These are phyloP conservation scores for Rhynchosporium secalis DNA, from an alignment of 2,329 filamentous ascomycete species.

Conservation along the genomic window DNA sequence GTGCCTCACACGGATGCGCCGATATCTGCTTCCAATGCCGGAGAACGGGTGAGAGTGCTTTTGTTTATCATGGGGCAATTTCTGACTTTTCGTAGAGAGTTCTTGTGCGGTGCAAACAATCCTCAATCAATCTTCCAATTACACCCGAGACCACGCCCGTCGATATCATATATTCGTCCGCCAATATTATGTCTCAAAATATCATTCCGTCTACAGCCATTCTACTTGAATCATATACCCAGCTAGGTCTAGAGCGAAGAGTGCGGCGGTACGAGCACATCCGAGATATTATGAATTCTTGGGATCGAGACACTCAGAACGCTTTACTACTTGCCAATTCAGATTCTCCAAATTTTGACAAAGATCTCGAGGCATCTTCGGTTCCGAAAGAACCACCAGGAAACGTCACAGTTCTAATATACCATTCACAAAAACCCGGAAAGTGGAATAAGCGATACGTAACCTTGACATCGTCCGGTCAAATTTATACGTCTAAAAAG, in stretches of 20 bases:
- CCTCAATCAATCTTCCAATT: conserved; percentile 69
- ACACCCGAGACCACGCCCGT: conserved; percentile 71
- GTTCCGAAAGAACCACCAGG: conserved; percentile 65
- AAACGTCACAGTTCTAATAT: conserved; percentile 69
- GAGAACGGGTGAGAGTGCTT: conserved; percentile 63
- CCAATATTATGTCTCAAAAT: conserved; percentile 60
- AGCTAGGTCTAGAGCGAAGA: conserved; percentile 77
- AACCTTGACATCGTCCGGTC: conserved; percentile 71
- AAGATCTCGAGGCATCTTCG: conserved; percentile 63
- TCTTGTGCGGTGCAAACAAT: conserved; percentile 69
- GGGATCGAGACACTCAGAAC: conserved; percentile 81
- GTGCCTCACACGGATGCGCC: conserved; percentile 70
- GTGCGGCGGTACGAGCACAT: conserved; percentile 84
- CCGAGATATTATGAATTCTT: conserved; percentile 87
- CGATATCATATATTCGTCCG: conserved; percentile 70
- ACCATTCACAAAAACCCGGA: conserved; percentile 77
- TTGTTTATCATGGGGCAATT: neutral
- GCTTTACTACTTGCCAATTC: conserved; percentile 66
- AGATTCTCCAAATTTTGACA: conserved; percentile 53
- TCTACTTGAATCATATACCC: conserved; percentile 74
- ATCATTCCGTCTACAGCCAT: conserved; percentile 67
- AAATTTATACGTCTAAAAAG: conserved; percentile 72
- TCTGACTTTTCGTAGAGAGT: conserved; percentile 54
- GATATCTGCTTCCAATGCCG: conserved; percentile 76
- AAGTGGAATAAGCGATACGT: conserved; percentile 89